Evolutionary conservation across 768 basidiomycete species (phyloP), one percentile per base, ranked within the genome.

Genomic region (Calvatia gigantea): DNA sequence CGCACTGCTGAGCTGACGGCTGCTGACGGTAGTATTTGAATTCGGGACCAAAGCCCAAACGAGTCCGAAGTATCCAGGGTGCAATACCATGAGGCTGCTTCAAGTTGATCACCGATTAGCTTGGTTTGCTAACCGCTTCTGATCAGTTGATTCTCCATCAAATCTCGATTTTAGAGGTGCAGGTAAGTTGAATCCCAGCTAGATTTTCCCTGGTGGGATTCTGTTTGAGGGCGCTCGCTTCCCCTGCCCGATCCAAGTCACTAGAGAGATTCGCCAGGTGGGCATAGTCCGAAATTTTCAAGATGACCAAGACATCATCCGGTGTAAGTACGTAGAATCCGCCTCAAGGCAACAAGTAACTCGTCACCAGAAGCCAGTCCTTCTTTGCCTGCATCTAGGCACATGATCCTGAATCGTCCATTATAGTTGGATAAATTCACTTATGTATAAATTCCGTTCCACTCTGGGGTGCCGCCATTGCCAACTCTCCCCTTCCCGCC

Each of bases 381-480:
- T 31, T n/a, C 41, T 41, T 12, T 19, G 23, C 17, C n/a, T n/a
- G n/a, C 51, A 43, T 43, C 28, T 44, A 54, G 52, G 52, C 52
- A 54, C 52, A 45, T 35, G 52, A 54, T 37, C 33, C 29, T 21
- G 39, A 31, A 32, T 43, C 33, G 48, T 50, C 32, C 33, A 37
- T 41, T 29, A 15, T 39, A n/a, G 21, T 15, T 23, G 21, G 6
- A 2, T 23, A 25, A 35, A 11, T 12, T 23, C 19, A 23, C 31
- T 41, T n/a, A 31, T 49, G 46, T 43, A 56, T 56, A 56, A 56
- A 49, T 47, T 55, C 35, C 28, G 31, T 21, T 6, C n/a, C 4
- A 6, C 21, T 39, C 21, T 31, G 27, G 21, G 25, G 29, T n/a
- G 23, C 17, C 25, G 39, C 14, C 47, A 41, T 12, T 45, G 43